Base-by-base conservation (phyloP, 805 yeast species). In the Lipomyces lipofer region DNA sequence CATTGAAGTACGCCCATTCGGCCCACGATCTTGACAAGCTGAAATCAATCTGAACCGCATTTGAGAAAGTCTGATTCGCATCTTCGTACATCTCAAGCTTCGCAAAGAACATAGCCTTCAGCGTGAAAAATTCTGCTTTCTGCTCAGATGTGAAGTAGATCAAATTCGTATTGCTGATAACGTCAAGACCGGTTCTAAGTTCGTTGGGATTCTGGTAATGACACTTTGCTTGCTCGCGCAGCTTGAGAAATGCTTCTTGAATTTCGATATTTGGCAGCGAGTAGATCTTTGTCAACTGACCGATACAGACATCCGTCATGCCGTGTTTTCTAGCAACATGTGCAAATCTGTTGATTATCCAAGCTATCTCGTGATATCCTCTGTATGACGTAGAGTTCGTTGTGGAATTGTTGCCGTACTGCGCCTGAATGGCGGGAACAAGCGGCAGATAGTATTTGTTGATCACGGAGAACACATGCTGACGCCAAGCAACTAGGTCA, bases 21-120 rank as follows among this genome's bases (percentile, higher is more conserved):
- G 97, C 98, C 99, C 99, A 94, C 0, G 99, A 98, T 69, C 94
- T 92, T 1, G 98, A 96, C 44, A 94, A 72, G 65, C 91, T 89
- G 63, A 92, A 78, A 66, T 95, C 99, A 53, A 94, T 84, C 70
- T 94, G 98, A 17, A 94, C 97, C 1, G 99, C 97, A 1, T 97
- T 88, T 1, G 98, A 96, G 74, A 94, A 94, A 0, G 97, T 97
- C 68, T 94, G 96, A 67, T 94, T 91, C 12, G 99, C 98, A 65
- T 92, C 97, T 56, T 92, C 98, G 60, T 84, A 83, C 43, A 88
- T 92, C 63, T 88, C 85, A 63, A 94, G 75, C 68, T 90, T 92
- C 19, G 96, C 95, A 64, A 92, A 78, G 67, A 95, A 94, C 97
- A 94, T 94, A 60, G 99, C 99, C 76, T 95, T 94, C 69, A 95